Base-by-base conservation (phyloP, 345 rosid genomes). In the Gossypium arboreum region DNA sequence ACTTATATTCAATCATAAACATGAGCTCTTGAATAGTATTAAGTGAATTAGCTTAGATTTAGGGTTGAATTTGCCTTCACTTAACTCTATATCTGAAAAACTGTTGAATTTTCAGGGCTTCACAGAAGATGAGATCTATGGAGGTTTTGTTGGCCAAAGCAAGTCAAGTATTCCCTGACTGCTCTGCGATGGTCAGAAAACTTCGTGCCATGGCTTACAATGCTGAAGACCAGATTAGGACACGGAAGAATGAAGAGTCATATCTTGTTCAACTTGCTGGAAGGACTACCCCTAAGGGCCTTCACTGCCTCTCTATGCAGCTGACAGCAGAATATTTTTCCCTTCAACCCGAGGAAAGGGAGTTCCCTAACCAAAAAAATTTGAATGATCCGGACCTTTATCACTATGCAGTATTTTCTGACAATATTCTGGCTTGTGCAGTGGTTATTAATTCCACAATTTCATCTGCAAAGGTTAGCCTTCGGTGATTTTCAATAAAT, bases 271-370 rank as follows among this genome's bases (percentile, higher is more conserved):
- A 86, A 81, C 97, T 96, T 78, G 97, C 95, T 68, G 94, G 92
- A 60, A 86, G 92, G 83, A 92, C 94, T 62, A 91, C 93, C 25
- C 97, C 98, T 9, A 96, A 96, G 87, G 96, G 98, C 74, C 88
- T 89, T 79, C 97, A 93, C 80, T 96, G 98, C 85, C 93, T 96
- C 51, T 87, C 94, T 74, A 88, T 96, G 90, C 93, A 85, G 81
- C 78, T 96, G 84, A 93, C 98, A 27, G 82, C 97, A 45, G 94
- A 90, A 80, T 91, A 91, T 69, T 88, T 86, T 80, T 73, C 88
- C 80, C 73, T 89, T 51, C 84, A 87, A 54, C 86, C 92, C 25
- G 91, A 90, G 56, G 85, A 87, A 72, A 92, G 96, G 81, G 86
- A 74, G 88, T 79, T 94, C 78, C 88, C 88, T 73, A 81, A 88